Conservation (phyloP, 352 stramenopile genomes). For the Phytophthora europaea region DNA sequence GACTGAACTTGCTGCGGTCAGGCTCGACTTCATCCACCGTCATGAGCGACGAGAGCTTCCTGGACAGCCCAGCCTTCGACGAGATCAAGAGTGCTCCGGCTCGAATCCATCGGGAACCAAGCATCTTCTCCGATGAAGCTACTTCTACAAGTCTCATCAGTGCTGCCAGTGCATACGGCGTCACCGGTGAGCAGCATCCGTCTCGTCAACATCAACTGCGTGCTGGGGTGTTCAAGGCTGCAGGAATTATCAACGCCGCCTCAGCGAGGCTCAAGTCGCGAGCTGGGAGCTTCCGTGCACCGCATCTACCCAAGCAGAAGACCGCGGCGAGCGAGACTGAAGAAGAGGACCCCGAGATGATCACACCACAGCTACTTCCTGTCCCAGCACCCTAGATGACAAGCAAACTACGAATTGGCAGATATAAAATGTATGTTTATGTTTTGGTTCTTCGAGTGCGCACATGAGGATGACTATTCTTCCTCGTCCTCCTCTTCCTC, state of each 20-base stretch:
- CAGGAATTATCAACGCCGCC: slow-evolving; percentile 55
- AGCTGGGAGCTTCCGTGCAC: slow-evolving; percentile 18
- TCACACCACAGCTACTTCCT: slow-evolving; percentile 11
- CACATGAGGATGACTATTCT: slow-evolving; percentile 17
- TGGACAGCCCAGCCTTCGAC: slow-evolving; percentile 39
- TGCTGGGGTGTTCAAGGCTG: slow-evolving; percentile 56
- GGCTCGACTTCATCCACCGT: slow-evolving; percentile 57
- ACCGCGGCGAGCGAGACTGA: slow-evolving; percentile 45
- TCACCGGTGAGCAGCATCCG: slow-evolving; percentile 11
- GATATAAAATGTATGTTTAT: slow-evolving; percentile 46
- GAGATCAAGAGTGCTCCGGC: slow-evolving; percentile 34
- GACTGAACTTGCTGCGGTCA: slow-evolving; percentile 55
- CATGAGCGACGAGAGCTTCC: slow-evolving; percentile 61
- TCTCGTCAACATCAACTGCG: slow-evolving; percentile 49
- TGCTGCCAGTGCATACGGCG: slow-evolving; percentile 12
- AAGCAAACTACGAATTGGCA: slow-evolving; percentile 18
- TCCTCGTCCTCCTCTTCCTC: slow-evolving; percentile 52
- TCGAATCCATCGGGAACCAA: slow-evolving; percentile 30
- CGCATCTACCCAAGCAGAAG: slow-evolving; percentile 35
- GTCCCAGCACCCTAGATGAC: slow-evolving; percentile 23
- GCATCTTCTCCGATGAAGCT: slow-evolving; percentile 22
- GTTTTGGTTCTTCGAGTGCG: slow-evolving; percentile 3
- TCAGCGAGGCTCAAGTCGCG: slow-evolving; percentile 64
- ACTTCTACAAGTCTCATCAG: slow-evolving; percentile 25
- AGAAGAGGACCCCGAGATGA: slow-evolving; percentile 48